Conservation (phyloP, 352 stramenopile genomes). For the Phytopythium mirpurense region DNA sequence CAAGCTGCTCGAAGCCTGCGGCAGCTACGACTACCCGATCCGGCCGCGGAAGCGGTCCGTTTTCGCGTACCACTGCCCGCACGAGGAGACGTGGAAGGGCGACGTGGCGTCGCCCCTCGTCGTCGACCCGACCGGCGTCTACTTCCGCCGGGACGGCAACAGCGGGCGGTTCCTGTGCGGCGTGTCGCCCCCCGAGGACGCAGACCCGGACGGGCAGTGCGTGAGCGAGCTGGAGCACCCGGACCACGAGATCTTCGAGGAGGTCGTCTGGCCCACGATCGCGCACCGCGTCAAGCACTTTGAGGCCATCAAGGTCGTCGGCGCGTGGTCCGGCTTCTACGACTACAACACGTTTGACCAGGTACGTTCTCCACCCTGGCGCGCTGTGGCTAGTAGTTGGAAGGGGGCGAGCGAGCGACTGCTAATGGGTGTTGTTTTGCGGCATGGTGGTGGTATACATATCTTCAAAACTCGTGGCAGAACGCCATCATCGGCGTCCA, state of each 20-base stretch:
- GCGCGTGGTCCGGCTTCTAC: slow-evolving; percentile 78
- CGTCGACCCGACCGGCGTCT: slow-evolving; percentile 70
- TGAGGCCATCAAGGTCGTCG: slow-evolving; percentile 77
- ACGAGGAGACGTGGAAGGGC: slow-evolving; percentile 72
- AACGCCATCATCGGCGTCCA: slow-evolving; percentile 82
- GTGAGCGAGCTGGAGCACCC: slow-evolving; percentile 64
- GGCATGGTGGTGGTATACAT: background rate
- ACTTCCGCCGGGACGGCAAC: slow-evolving; percentile 72
- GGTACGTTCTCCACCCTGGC: slow-evolving; percentile 13
- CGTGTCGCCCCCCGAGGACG: slow-evolving; percentile 44
- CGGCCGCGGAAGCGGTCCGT: slow-evolving; percentile 71
- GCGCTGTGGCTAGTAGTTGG: background rate
- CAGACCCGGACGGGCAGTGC: slow-evolving; percentile 59
- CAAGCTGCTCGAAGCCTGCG: slow-evolving; percentile 63
- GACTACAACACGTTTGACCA: slow-evolving; percentile 88
- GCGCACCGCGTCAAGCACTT: slow-evolving; percentile 69
- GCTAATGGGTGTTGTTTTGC: background rate
- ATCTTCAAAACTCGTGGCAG: slow-evolving; percentile 16
- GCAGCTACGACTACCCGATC: slow-evolving; percentile 68
- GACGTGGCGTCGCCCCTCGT: slow-evolving; percentile 60
- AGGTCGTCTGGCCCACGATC: slow-evolving; percentile 80
- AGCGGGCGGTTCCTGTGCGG: slow-evolving; percentile 71
- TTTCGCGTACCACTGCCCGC: slow-evolving; percentile 74
- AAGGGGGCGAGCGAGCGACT: too few relatives aligned
- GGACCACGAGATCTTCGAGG: slow-evolving; percentile 67